Conservation (phyloP, 495 filamentous ascomycete genomes). For the Filosporella fistucella region DNA sequence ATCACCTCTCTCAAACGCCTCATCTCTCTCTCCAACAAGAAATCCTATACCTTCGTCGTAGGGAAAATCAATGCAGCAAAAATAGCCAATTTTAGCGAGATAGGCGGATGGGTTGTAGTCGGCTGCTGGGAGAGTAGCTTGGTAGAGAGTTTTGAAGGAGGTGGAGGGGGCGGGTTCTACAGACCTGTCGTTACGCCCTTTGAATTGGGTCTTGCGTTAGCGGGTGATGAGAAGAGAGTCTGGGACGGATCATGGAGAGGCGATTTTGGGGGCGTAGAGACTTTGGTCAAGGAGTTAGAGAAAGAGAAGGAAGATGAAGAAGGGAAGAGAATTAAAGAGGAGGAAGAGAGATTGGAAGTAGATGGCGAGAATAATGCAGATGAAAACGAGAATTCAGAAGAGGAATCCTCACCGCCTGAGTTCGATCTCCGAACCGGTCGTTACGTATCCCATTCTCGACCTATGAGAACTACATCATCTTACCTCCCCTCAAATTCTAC, state of each 20-base stretch:
- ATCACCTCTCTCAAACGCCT: conserved; percentile 63
- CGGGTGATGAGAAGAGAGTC: conserved; percentile 62
- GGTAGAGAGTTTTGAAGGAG: conserved; percentile 42
- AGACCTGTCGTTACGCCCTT: conserved; percentile 88
- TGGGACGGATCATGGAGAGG: conserved; percentile 77
- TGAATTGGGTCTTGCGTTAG: conserved; percentile 73
- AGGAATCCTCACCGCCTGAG: conserved; percentile 70
- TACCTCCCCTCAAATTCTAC: conserved; percentile 22
- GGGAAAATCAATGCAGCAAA: conserved; percentile 96
- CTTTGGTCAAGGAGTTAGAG: conserved; percentile 27
- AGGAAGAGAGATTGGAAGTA: too few relatives aligned
- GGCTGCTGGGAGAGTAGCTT: conserved; percentile 97
- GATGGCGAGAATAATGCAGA: neutral
- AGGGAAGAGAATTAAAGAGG: conserved; percentile 13
- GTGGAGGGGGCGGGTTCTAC: conserved; percentile 50
- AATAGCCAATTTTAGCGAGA: conserved; percentile 90
- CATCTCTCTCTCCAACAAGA: conserved; percentile 78
- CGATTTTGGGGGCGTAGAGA: conserved; percentile 56
- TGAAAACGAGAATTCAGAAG: conserved; percentile 34
- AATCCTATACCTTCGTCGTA: conserved; percentile 92
- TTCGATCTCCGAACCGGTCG: conserved; percentile 88
- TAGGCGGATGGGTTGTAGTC: conserved; percentile 94
- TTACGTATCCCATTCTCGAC: conserved; percentile 77
- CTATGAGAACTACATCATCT: conserved; percentile 49
- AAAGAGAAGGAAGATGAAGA: neutral